Evolutionary conservation across 2,329 filamentous ascomycete species (phyloP).

Genomic region (Endoconidiophora polonica): DNA sequence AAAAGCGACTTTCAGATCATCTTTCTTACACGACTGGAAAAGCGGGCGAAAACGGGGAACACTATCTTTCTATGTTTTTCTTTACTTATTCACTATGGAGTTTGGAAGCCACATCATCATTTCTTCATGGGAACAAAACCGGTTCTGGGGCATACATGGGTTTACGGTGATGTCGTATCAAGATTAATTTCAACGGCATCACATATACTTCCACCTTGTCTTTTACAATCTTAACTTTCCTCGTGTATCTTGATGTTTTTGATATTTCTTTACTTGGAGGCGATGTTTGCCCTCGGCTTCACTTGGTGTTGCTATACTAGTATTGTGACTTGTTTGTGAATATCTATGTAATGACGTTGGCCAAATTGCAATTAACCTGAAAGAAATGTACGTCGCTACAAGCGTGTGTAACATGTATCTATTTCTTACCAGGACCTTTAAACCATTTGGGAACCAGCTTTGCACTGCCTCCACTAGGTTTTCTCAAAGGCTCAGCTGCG

Average conservation of each 20-base stretch:
- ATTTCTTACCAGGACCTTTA: conserved; percentile 58
- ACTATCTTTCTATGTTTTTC: background rate
- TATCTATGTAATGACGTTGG: background rate
- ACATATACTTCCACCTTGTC: conserved; percentile 1
- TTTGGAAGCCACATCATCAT: no score
- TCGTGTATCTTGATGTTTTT: no score
- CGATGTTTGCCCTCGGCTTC: no score
- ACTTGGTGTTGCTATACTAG: background rate
- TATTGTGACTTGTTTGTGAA: background rate
- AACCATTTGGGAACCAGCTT: conserved; percentile 53
- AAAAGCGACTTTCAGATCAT: background rate
- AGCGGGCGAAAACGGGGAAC: background rate
- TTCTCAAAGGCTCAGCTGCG: conserved; percentile 14
- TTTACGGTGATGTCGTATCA: background rate
- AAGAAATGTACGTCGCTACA: background rate
- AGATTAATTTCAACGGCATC: background rate
- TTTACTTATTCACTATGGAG: background rate
- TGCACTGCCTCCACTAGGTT: conserved; percentile 23
- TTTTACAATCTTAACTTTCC: background rate
- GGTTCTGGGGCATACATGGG: background rate
- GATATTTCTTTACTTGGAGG: no score
- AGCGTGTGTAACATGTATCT: background rate
- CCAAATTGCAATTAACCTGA: background rate
- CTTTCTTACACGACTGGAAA: background rate
- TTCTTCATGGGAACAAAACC: no score